A percentile compares a stretch with the other conserved stretches of the same genome.
These are phyloP conservation scores for Barnettozyma wickerhamii DNA, from an alignment of 805 yeast genomes.

Conservation along the genomic window DNA sequence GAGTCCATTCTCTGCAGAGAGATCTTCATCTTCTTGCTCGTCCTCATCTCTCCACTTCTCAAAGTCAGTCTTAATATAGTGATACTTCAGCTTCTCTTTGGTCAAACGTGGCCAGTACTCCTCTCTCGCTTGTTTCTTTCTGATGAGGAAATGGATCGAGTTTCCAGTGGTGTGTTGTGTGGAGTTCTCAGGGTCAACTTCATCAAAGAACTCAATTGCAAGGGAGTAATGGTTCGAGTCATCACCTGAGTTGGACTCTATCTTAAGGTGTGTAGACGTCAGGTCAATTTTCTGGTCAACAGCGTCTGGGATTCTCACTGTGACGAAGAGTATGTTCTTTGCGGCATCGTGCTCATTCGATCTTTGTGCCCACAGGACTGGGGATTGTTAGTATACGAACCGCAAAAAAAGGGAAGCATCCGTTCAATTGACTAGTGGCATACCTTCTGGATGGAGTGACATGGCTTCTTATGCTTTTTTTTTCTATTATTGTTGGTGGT, in stretches of 20 bases:
- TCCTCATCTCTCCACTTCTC: constrained; percentile 99
- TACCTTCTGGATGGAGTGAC: constrained; percentile 13
- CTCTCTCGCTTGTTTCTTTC: constrained; percentile 60
- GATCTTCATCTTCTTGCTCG: constrained; percentile 58
- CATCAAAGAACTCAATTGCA: constrained; percentile 70
- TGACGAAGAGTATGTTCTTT: constrained; percentile 73
- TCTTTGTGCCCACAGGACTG: constrained; percentile 95
- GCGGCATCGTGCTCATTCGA: constrained; percentile 66
- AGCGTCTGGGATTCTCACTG: constrained; percentile 71
- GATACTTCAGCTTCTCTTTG: constrained; percentile 76
- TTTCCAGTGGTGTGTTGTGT: constrained; percentile 50
- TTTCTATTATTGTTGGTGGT: neutral
- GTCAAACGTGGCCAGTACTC: constrained; percentile 97
- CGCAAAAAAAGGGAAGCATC: neutral
- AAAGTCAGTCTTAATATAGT: constrained; percentile 87
- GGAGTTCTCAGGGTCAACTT: constrained; percentile 65
- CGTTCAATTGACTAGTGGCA: constrained; percentile 1
- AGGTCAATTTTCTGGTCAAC: constrained; percentile 57
- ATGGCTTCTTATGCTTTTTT: neutral
- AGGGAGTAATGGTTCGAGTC: constrained; percentile 48
- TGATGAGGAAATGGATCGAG: constrained; percentile 56
- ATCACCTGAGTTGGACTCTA: constrained; percentile 48
- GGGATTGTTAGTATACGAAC: constrained; percentile 21
- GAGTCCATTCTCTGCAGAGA: constrained; percentile 29
- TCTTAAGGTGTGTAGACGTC: constrained; percentile 48